Percentiles rank a stretch among this genome's conserved stretches.
Conservation (phyloP, 1,139 yeast species). For the Candida smagusa region DNA sequence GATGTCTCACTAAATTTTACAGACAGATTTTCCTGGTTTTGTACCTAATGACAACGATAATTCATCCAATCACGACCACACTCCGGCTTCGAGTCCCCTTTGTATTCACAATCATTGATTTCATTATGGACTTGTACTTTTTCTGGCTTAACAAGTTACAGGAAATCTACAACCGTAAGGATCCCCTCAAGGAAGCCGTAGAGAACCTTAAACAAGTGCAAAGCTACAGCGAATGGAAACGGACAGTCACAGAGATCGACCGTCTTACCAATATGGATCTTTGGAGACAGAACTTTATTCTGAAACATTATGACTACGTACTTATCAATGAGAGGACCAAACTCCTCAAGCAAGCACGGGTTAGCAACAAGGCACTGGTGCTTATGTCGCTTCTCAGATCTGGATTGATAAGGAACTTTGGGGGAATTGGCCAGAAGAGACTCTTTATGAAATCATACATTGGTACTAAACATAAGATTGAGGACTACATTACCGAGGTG, state of each 20-base stretch:
- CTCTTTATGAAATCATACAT: conserved; percentile 78
- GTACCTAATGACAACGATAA: too few relatives aligned
- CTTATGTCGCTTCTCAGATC: conserved; percentile 74
- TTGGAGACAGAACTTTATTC: conserved; percentile 85
- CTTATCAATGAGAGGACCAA: conserved; percentile 74
- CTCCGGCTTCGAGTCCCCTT: conserved; percentile 10
- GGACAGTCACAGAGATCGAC: conserved; percentile 58
- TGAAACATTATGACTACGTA: conserved; percentile 79
- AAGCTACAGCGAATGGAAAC: conserved; percentile 61
- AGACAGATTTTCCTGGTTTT: too few relatives aligned
- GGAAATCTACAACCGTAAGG: conserved; percentile 35
- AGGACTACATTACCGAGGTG: conserved; percentile 80
- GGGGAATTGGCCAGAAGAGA: conserved; percentile 80
- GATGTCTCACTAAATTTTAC: too few relatives aligned
- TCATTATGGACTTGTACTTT: conserved; percentile 52
- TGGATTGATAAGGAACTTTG: conserved; percentile 84
- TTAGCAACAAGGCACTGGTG: conserved; percentile 51
- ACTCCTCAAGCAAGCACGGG: conserved; percentile 59
- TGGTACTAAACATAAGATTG: conserved; percentile 86
- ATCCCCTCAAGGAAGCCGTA: conserved; percentile 39
- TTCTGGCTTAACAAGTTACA: conserved; percentile 55
- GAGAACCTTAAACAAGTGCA: conserved; percentile 40
- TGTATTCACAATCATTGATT: conserved; percentile 60
- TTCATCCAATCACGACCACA: too few relatives aligned
- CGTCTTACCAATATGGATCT: conserved; percentile 64